Base-by-base conservation (phyloP, 2,329 filamentous ascomycete genomes). In the Chrysoporthe deuterocubensis region DNA sequence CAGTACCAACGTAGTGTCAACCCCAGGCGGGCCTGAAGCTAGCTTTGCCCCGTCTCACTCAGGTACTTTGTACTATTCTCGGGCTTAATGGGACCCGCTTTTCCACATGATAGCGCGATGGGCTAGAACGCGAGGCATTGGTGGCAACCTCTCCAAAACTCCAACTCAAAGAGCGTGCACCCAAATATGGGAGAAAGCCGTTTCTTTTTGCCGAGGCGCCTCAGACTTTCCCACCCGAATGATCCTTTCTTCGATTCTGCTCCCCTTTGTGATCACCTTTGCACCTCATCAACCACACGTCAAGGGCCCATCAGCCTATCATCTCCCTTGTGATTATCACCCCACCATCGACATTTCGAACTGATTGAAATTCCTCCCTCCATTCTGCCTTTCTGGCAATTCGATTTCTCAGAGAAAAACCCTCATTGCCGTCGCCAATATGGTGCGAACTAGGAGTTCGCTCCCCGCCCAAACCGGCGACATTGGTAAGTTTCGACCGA, bases 401-500 rank as follows among this genome's bases (percentile, higher is more conserved):
- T 21, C 48, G 7, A 16, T 13, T 5, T 26, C 50, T 54, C 11
- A 34, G 50, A 54, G 56, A 11, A 11, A 11, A 42, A 26, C 8
- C 40, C 6, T 1, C 16, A n/a, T 14, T 9, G n/a, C 16, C 18
- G 50, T 52, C 3, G 8, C 14, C 43, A 59, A 34, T 14, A 70
- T 70, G 68, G 62, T 11, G n/a, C 54, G 63, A 61, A 70, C 68
- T 26, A 68, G 68, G 63, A 61, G 66, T 32, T 56, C 66, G 9
- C 59, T 62, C 21, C 37, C 37, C 32, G 60, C 40, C 54, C 26
- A 26, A 37, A 50, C 68, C 14, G 62, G 40, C 37, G 56, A 66
- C 32, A 57, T 37, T 37, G 56, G 68, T 70, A 57, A 58, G 65
- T 54, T 18, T 32, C n/a, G 16, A 40, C 18, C 14, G 14, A 8